Base-by-base conservation (phyloP, 306 rosid species). In the Rosa multiflora region DNA sequence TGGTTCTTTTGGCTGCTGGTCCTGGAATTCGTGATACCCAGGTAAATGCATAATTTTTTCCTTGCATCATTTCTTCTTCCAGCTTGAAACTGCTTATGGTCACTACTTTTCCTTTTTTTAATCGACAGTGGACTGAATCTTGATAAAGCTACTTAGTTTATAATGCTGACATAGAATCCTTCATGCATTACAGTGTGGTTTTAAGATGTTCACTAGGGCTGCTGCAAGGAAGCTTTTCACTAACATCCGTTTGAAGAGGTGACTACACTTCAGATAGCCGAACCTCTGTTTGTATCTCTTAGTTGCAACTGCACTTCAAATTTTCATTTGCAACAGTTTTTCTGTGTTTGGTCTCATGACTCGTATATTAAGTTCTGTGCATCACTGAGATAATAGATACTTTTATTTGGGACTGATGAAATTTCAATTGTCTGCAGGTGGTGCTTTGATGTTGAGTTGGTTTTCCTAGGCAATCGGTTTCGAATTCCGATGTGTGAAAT, bases 1-100 rank as follows among this genome's bases (percentile, higher is more conserved):
- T 92, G 83, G 98, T 94, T 85, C 94, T 94, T 76, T 56, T 94
- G 90, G 86, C 97, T 73, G 97, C 98, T 43, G 98, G 98, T 83
- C 93, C 98, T 26, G 98, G 98, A 71, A 74, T 94, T 75, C 94
- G 98, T 79, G 98, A 94, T 82, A 94, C 98, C 32, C 98, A 94
- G 90, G 98, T 90, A 81, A 72, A 39, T 74, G 69, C 62, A 61
- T 73, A 58, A 51, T 68, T 67, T 72, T 81, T 67, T n/a, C 29
- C 52, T 67, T 76, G 37, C 17, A 4, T 58, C 4, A 21, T 68
- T 74, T 76, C 23, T 79, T 46, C 21, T 47, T 73, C 55, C 79
- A 55, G 53, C 77, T 52, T 77, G 73, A 69, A 61, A 74, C 14
- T 42, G 56, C 23, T 5, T 68, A 18, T 26, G 47, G 61, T 40